Evolutionary conservation across 148 eudicot genomes (phyloP), one percentile per base, ranked within the genome.

Genomic region (Heliamphora exappendiculata): DNA sequence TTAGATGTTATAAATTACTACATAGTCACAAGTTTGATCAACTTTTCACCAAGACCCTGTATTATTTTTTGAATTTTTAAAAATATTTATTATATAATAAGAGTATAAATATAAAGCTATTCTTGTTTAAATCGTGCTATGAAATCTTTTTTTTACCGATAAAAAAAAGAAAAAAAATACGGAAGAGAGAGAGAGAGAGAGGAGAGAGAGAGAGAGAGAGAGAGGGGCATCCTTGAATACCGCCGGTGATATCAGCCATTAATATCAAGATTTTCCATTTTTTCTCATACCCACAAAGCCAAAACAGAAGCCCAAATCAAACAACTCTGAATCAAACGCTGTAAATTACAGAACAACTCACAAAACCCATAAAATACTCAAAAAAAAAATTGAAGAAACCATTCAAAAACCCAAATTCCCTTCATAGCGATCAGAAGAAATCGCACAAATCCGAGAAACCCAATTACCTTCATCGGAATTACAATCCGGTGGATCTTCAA

Each of bases 401-500:
- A n/a, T n/a, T 20, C 26, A 19, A 36, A 7, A 29, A 17, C 34
- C 19, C 42, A 8, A 64, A 10, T 64, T 64, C 19, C 11, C 37
- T 41, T 53, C 22, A 17, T 17, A 14, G 63, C 11, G 63, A 58
- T 68, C 24, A 65, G 19, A 16, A 9, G 45, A 28, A 73, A 36
- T 22, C 13, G 3, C 19, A 39, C 0, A 7, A 3, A 28, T 10
- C 29, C 9, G 19, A 45, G 26, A 73, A 33, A 47, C 22, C 13
- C 53, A 36, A 65, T 49, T 63, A 86, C 93, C 85, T 78, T 80
- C 54, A 24, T 78, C 76, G 16, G 85, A 73, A 42, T 81, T 85
- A 67, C 98, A 94, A 73, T 89, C 87, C 1, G 87, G 97, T 0
- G 97, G 97, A 84, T 90, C 91, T 83, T 92, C 97, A 78, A 92